Evolutionary conservation across 176 grass and related monocot species (phyloP).

Genomic region (Guadua angustifolia): DNA sequence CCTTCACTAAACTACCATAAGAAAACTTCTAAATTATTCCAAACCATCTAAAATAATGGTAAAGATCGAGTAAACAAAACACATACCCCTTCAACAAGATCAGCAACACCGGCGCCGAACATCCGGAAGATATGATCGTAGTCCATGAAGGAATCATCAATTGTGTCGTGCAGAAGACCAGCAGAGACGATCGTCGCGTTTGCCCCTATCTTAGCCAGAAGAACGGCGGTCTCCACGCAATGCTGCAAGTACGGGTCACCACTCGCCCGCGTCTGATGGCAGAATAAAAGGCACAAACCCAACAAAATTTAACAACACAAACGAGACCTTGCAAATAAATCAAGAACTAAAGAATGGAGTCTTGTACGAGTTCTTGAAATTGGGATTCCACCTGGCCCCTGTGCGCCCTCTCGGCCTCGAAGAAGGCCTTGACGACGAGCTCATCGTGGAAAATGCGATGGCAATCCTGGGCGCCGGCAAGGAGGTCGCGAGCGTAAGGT

Average conservation of each 20-base stretch:
- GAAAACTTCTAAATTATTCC: background rate
- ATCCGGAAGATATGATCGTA: conserved; percentile 73
- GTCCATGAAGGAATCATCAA: conserved; percentile 87
- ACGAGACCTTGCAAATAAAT: background rate
- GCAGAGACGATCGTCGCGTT: conserved; percentile 69
- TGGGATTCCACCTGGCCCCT: conserved; percentile 62
- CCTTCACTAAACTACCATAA: background rate
- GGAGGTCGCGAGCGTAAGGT: conserved; percentile 56
- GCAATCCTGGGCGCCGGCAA: conserved; percentile 56
- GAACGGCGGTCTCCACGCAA: conserved; percentile 85
- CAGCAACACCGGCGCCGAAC: conserved; percentile 81
- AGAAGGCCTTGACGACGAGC: conserved; percentile 82
- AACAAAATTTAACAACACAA: conserved; percentile 32
- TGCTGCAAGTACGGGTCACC: conserved; percentile 93
- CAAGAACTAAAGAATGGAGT: background rate
- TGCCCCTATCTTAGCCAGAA: conserved; percentile 79
- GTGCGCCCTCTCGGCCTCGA: conserved; percentile 75
- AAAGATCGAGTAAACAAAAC: conserved; percentile 26
- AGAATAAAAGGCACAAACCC: conserved; percentile 35
- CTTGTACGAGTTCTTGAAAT: background rate
- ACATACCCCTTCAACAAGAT: conserved; percentile 94
- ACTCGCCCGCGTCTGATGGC: conserved; percentile 70
- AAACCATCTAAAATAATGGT: conserved; percentile 34
- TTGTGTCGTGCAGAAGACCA: conserved; percentile 83
- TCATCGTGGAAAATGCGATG: conserved; percentile 80